Base-by-base conservation (phyloP, 257 asterid species). In the Gentiana straminea region DNA sequence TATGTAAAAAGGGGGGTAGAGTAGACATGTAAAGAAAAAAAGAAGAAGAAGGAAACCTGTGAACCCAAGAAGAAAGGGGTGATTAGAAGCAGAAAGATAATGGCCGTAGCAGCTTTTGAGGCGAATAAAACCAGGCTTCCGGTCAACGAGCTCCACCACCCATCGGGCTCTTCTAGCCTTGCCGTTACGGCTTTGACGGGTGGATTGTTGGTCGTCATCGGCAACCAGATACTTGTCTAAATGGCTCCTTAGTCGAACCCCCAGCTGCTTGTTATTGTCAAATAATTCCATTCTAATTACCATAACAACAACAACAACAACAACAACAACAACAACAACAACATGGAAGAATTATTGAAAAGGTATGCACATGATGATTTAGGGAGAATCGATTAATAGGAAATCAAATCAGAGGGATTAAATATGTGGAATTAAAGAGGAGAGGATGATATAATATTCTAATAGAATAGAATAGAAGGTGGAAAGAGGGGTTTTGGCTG, bases 151-250 rank as follows among this genome's bases (percentile, higher is more conserved):
- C 71, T 91, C 98, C 55, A 91, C 90, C 53, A 74, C 62, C 97
- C 98, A 92, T 70, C 97, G 84, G 24, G 91, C 83, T 41, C 58
- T 68, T 49, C 79, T 57, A 2, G 82, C 64, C 59, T 70, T 67
- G 64, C 86, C 95, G 79, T 51, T 59, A 4, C 84, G 60, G 84
- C 94, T 83, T 72, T 92, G 98, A 36, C 95, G 76, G 3, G 81
- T 73, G 52, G 82, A 70, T 33, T 60, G 13, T 24, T 78, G 90
- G 43, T 92, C 97, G 13, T 92, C 97, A 45, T 76, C 93, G 62
- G 98, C 95, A 33, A 77, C 76, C 33, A 92, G 50, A 80, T 87
- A 92, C 53, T 88, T 92, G 74, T 72, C 81, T 1, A 83, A 56
- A 77, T 87, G 98, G 69, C 90, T 79, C 52, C 67, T 77, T 4